Percentiles rank a stretch among this genome's conserved stretches.
Conservation (phyloP, 1,284 basidiomycete species). For the Leccinum pachyderme region DNA sequence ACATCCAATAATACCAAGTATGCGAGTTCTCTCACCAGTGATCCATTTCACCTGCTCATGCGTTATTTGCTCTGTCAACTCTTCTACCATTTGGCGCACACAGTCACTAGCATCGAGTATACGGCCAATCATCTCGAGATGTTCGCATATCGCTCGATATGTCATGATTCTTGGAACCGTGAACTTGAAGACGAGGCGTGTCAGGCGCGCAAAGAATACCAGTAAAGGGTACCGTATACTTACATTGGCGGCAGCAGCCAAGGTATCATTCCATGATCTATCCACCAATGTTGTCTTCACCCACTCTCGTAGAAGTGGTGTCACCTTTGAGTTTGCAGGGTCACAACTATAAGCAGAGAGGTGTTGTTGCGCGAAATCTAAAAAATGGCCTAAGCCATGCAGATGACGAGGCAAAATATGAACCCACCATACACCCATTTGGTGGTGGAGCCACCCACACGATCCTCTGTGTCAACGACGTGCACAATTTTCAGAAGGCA, state of each 20-base stretch:
- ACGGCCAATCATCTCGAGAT: background rate
- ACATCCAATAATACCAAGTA: background rate
- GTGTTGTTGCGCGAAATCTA: background rate
- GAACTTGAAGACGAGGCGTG: background rate
- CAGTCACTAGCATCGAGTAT: slow-evolving; percentile 1
- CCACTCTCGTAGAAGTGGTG: background rate
- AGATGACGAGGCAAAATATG: background rate
- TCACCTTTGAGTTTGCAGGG: too few relatives aligned
- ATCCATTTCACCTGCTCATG: slow-evolving; percentile 1
- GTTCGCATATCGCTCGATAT: slow-evolving; percentile 4
- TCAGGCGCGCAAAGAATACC: background rate
- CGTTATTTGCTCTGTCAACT: background rate
- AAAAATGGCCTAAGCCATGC: background rate
- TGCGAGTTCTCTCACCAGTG: background rate
- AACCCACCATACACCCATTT: background rate
- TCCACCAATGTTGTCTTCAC: background rate
- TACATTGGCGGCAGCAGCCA: background rate
- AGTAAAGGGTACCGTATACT: background rate
- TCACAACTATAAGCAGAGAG: background rate
- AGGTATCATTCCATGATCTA: background rate
- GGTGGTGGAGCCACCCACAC: background rate
- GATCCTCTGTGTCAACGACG: background rate
- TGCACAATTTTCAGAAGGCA: background rate
- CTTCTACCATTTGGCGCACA: background rate
- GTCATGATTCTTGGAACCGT: background rate